These are phyloP conservation scores for Moesziomyces sp. DNA, from an alignment of 1,284 basidiomycete genomes.

Conservation along the genomic window DNA sequence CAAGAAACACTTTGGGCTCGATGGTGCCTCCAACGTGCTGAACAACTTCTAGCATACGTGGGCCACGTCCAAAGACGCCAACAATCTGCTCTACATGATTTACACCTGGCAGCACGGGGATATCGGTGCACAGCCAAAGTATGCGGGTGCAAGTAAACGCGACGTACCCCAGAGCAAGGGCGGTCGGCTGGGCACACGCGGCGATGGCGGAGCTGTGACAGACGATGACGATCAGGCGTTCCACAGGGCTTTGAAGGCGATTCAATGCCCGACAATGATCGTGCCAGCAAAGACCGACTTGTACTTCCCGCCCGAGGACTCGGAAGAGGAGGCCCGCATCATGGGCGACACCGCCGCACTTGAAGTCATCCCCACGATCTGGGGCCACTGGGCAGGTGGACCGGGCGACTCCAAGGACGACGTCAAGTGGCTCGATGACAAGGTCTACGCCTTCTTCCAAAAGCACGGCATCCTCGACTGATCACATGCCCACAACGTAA, in stretches of 20 bases:
- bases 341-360: slow-evolving; percentile 38
- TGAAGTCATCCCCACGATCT: slow-evolving; percentile 50
- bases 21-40: slow-evolving; percentile 17
- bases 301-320: slow-evolving; percentile 57
- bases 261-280: slow-evolving; percentile 40
- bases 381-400: slow-evolving; percentile 53
- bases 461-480: slow-evolving; percentile 25
- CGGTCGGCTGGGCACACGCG: slow-evolving; percentile 19
- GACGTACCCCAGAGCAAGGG: slow-evolving; percentile 13
- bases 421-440: slow-evolving; percentile 46
- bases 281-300: slow-evolving; percentile 45
- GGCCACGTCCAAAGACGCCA: slow-evolving; percentile 43
- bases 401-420: slow-evolving; percentile 43
- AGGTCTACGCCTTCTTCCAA: slow-evolving; percentile 30
- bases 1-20: slow-evolving; percentile 34
- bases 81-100: slow-evolving; percentile 47
- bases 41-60: slow-evolving; percentile 39
- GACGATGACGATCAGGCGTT: slow-evolving; percentile 42
- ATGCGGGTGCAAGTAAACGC: slow-evolving; percentile 35
- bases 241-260: slow-evolving; percentile 34
- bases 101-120: slow-evolving; percentile 51
- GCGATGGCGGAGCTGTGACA: slow-evolving; percentile 18
- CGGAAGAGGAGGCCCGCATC: slow-evolving; percentile 25
- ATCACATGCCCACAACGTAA: not conserved
- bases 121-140: slow-evolving; percentile 36